Percentiles rank a stretch among this genome's conserved stretches.
Conservation (phyloP, 805 yeast species). For the Aciculoconidium aculeatum region DNA sequence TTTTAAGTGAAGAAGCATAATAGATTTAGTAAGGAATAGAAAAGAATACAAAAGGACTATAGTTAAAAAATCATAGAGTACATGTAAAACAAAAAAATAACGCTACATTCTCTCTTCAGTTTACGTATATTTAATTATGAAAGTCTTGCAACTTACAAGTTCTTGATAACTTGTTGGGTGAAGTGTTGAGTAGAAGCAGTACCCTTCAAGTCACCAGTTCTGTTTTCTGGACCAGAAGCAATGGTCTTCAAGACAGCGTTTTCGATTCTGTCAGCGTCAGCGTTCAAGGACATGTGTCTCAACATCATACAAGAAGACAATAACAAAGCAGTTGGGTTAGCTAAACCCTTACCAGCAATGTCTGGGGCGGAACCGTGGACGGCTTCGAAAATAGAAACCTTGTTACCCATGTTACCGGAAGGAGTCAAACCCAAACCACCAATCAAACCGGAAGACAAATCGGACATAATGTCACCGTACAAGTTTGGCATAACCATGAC, state of each 20-base stretch:
- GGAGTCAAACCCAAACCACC: constrained; percentile 99
- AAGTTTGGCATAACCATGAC: constrained; percentile 99
- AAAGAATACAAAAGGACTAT: background rate
- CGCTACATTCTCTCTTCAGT: no score
- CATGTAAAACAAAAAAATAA: background rate
- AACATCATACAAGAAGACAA: constrained; percentile 98
- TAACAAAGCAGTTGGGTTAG: constrained; percentile 97
- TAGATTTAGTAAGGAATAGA: background rate
- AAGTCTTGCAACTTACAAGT: constrained; percentile 53
- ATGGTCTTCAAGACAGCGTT: constrained; percentile 81
- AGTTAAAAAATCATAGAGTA: background rate
- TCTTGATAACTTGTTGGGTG: constrained; percentile 84
- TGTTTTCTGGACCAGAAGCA: constrained; percentile 92
- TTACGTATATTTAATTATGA: constrained; percentile 8
- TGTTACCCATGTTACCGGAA: constrained; percentile 98
- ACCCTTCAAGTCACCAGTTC: constrained; percentile 96
- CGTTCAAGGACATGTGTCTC: constrained; percentile 91
- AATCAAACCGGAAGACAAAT: constrained; percentile 93
- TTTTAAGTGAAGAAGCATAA: constrained; percentile 39
- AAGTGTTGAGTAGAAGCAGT: constrained; percentile 81
- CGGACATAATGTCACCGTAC: constrained; percentile 99
- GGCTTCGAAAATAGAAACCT: constrained; percentile 97
- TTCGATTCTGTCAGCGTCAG: constrained; percentile 81
- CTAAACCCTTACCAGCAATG: constrained; percentile 97
- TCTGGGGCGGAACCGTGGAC: constrained; percentile 99